A percentile compares a stretch with the other conserved stretches of the same genome.
phyloP scores from a whole-genome alignment of 345 rosid genomes.

The Iberis pinnata region DNA sequence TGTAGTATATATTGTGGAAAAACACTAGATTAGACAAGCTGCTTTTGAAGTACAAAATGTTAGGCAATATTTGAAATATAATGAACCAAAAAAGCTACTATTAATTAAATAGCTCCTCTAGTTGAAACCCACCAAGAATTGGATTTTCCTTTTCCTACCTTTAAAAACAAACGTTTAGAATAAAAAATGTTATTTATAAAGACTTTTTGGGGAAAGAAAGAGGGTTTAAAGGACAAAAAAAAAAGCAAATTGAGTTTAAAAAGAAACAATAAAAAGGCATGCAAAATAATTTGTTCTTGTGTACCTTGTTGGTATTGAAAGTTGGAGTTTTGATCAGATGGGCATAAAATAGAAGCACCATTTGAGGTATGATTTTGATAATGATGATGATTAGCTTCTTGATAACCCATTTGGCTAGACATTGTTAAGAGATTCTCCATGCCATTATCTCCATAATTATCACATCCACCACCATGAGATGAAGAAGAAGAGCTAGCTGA shows the following conservation, averaged over 20 bases:
- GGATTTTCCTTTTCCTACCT: neutral
- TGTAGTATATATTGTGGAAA: neutral
- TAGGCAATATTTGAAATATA: conserved; percentile 10
- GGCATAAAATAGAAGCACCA: conserved; percentile 44
- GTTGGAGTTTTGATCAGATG: conserved; percentile 54
- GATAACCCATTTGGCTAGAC: conserved; percentile 60
- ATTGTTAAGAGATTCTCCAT: conserved; percentile 40
- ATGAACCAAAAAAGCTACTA: conserved; percentile 8
- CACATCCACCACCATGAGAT: conserved; percentile 40
- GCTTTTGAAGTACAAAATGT: conserved; percentile 20
- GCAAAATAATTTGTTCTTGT: conserved; percentile 17
- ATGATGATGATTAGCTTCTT: conserved; percentile 41
- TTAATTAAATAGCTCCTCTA: conserved; percentile 5
- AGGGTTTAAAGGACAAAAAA: conserved; percentile 21
- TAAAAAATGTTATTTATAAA: conserved; percentile 10
- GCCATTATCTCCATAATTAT: conserved; percentile 6
- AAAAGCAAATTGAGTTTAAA: neutral
- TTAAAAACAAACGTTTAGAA: neutral
- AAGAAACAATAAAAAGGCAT: conserved; percentile 19
- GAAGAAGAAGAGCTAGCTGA: conserved; percentile 42
- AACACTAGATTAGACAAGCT: neutral
- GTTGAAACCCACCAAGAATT: conserved; percentile 25
- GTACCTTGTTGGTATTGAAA: conserved; percentile 71
- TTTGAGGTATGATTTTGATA: conserved; percentile 35
- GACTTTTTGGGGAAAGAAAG: conserved; percentile 31